Conservation (phyloP, 2,329 filamentous ascomycete genomes). For the Neofusicoccum cordaticola region DNA sequence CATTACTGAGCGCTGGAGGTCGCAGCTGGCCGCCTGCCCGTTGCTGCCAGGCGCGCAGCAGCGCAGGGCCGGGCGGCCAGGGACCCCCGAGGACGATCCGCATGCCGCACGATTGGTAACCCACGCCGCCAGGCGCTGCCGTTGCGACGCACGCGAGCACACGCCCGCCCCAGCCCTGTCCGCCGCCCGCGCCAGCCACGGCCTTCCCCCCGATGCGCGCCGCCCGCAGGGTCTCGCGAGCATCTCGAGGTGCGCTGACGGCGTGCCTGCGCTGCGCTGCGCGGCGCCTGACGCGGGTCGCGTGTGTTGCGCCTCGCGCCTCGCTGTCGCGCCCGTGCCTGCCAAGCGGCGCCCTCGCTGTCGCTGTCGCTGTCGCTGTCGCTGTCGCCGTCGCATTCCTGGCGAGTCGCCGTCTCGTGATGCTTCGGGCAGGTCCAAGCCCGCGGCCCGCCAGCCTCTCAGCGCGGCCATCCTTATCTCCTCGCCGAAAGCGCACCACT, state of each 20-base stretch:
- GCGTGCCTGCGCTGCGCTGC: not conserved
- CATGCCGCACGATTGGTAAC: slow-evolving; percentile 4
- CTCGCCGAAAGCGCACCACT: not conserved
- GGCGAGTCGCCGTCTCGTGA: not conserved
- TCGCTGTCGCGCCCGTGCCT: not conserved
- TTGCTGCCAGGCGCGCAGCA: not conserved
- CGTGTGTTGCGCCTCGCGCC: not conserved
- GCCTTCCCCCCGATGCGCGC: not conserved
- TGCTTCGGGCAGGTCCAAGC: not conserved
- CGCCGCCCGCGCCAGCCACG: not conserved
- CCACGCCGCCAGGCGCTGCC: not conserved
- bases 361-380: too few relatives aligned
- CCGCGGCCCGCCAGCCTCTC: not conserved
- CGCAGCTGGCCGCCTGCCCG: not conserved
- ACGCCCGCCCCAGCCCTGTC: not conserved
- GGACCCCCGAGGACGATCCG: not conserved
- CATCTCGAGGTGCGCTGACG: too few relatives aligned
- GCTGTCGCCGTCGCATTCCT: not conserved
- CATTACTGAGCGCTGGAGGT: not conserved
- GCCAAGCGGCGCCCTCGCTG: not conserved
- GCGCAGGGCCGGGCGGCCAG: not conserved
- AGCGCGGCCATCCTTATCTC: slow-evolving; percentile 7
- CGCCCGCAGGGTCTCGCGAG: not conserved
- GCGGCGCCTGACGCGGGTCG: not conserved
- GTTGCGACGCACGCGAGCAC: not conserved